phyloP scores from a whole-genome alignment of 176 grass and related monocot species.

The Juncus effusus region DNA sequence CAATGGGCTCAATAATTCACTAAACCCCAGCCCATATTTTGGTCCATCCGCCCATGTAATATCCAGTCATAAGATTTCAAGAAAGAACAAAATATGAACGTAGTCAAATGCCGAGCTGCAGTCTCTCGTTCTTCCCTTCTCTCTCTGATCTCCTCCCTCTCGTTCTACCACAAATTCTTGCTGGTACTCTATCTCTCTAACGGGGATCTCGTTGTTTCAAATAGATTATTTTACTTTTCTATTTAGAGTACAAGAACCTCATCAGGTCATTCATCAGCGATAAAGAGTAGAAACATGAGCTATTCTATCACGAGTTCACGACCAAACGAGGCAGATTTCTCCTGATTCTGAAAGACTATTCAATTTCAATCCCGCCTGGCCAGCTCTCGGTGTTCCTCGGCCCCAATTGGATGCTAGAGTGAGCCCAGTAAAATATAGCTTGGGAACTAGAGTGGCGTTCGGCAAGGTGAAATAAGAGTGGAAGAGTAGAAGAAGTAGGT shows the following conservation, averaged over 20 bases:
- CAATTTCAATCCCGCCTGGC: slow-evolving; percentile 54
- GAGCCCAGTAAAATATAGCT: too few species aligned
- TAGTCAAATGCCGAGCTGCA: slow-evolving; percentile 30
- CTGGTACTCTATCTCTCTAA: neutral
- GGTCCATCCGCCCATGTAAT: too few species aligned
- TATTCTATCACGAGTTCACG: slow-evolving; percentile 65
- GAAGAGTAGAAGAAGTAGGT: too few species aligned
- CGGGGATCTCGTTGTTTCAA: neutral
- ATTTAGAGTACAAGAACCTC: slow-evolving; percentile 13
- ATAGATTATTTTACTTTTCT: neutral
- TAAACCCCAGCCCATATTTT: too few species aligned
- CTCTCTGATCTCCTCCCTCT: neutral
- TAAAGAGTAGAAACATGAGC: slow-evolving; percentile 47
- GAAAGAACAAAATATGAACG: too few species aligned
- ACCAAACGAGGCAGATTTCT: slow-evolving; percentile 40
- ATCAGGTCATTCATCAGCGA: slow-evolving; percentile 32
- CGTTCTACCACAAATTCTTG: neutral
- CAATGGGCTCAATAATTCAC: too few species aligned
- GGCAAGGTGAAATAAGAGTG: too few species aligned
- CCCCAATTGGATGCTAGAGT: slow-evolving; percentile 56
- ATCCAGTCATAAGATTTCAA: too few species aligned
- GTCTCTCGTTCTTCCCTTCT: slow-evolving; percentile 14
- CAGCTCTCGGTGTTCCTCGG: slow-evolving; percentile 98
- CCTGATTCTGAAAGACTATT: slow-evolving; percentile 72
- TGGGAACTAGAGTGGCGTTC: too few species aligned